Base-by-base conservation (phyloP, 139 green algal species). In the Pycnococcus provasolii region DNA sequence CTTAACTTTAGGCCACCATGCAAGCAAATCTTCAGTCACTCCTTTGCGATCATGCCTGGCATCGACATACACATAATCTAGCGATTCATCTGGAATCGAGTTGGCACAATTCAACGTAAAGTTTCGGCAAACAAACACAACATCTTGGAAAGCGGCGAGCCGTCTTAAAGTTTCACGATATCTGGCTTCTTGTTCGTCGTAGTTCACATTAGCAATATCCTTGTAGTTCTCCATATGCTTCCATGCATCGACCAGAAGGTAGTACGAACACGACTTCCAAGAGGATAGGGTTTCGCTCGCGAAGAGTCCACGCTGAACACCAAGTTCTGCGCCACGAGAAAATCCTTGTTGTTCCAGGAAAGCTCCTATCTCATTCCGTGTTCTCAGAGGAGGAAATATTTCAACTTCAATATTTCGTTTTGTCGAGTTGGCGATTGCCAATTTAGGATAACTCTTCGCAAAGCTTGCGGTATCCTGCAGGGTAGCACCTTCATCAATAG, bases 61-160 rank as follows among this genome's bases (percentile, higher is more conserved):
- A 13, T 55, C 50, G 11, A 55, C 50, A 55, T 55, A 55, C 13
- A 55, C 50, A 13, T 55, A 55, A 13, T 55, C 50, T 55, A 55
- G 50, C 13, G 50, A 55, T 26, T 26, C 11, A 55, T 55, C 50
- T 26, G 11, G 11, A 55, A 55, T 26, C 50, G 13, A 26, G 50
- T 55, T 55, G 11, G 50, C 50, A 11, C 13, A 26, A 55, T 11
- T 55, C 11, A 26, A 26, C 11, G 11, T 55, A 55, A 26, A 55
- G 11, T 13, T 13, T 55, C 50, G 50, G n/a, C n/a, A n/a, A 55
- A 55, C 13, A 55, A 55, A 55, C 50, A 26, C 50, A 55, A 55
- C 50, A 13, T 55, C 13, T 55, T 55, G 50, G 50, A 55, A 55
- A 11, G 50, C 11, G 11, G 50, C 50, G 11, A 55, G 11, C 11